Evolutionary conservation across 2,329 filamentous ascomycete genomes (phyloP).

Genomic region (Cladosporium austrohemisphaericum): DNA sequence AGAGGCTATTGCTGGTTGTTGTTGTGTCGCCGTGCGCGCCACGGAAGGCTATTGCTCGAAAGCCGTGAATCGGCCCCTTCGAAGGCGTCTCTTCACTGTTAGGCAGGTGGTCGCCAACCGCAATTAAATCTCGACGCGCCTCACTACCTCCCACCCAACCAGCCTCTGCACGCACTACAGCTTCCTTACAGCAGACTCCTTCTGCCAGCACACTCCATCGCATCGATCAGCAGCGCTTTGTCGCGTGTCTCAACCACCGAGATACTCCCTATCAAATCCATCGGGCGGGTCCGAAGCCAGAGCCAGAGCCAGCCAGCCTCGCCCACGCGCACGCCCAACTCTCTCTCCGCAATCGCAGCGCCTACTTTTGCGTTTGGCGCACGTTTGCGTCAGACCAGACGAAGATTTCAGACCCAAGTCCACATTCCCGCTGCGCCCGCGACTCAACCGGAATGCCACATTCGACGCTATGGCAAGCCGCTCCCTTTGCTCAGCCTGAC

Average conservation of each 20-base stretch:
- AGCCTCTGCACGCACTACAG: constrained; percentile 4
- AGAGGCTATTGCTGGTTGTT: constrained; percentile 4
- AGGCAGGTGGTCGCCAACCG: background rate
- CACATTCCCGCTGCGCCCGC: constrained; percentile 7
- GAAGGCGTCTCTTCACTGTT: constrained; percentile 5
- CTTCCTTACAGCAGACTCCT: too few species aligned
- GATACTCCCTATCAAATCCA: background rate
- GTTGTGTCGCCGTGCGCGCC: constrained; percentile 5
- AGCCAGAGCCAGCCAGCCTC: too few species aligned
- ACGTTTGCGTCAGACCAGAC: constrained; percentile 9
- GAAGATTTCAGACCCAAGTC: constrained; percentile 7
- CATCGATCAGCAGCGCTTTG: background rate
- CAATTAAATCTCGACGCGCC: background rate
- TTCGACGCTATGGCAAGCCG: constrained; percentile 15
- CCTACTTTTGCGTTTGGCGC: constrained; percentile 1
- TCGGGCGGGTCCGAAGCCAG: constrained; percentile 14
- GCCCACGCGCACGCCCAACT: background rate
- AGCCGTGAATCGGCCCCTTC: constrained; percentile 10
- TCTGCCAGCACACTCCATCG: background rate
- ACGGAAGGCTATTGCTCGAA: constrained; percentile 1
- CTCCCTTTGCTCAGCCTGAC: constrained; percentile 5
- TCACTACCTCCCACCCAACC: background rate
- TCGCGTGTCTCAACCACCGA: background rate
- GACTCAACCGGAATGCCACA: constrained; percentile 16
- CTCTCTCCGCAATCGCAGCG: constrained; percentile 11